Conservation (phyloP, 2,329 filamentous ascomycete species). For the Berkeleyomyces basicola region DNA sequence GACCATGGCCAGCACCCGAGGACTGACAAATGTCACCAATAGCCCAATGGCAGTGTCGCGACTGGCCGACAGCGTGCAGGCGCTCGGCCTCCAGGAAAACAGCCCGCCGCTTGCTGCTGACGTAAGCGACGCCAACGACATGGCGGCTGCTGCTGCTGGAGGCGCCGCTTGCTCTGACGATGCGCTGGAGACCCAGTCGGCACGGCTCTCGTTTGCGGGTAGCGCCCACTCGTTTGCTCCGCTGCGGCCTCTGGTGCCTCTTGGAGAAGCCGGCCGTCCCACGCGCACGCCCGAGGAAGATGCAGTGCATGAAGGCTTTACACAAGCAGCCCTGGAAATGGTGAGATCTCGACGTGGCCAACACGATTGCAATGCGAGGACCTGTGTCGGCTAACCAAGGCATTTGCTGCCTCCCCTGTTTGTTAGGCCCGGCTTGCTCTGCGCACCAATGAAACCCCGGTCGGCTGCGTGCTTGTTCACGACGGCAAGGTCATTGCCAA, state of each 20-base stretch:
- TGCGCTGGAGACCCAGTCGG: neutral
- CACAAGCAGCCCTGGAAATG: slow-evolving; percentile 76
- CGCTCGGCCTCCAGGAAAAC: neutral
- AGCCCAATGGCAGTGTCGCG: neutral
- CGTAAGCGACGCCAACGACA: neutral
- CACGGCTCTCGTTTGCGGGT: slow-evolving; percentile 10
- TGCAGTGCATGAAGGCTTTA: slow-evolving; percentile 43
- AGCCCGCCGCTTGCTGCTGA: neutral
- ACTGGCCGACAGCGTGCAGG: neutral
- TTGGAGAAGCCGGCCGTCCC: slow-evolving; percentile 13
- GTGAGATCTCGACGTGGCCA: slow-evolving; percentile 28
- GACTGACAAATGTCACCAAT: neutral
- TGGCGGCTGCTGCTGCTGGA: neutral
- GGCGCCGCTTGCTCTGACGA: slow-evolving; percentile 2
- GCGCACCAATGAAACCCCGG: slow-evolving; percentile 76
- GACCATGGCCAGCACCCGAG: neutral
- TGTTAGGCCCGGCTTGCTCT: slow-evolving; percentile 69
- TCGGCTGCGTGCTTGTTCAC: slow-evolving; percentile 86
- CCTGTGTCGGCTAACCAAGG: neutral
- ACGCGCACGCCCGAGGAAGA: slow-evolving; percentile 20
- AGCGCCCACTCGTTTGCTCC: slow-evolving; percentile 12
- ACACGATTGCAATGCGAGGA: neutral
- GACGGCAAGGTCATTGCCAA: slow-evolving; percentile 62
- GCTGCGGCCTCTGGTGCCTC: slow-evolving; percentile 12
- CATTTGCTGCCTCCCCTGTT: neutral